Evolutionary conservation across 2,329 filamentous ascomycete species (phyloP).

Genomic region (Zasmidium citrigriseum): DNA sequence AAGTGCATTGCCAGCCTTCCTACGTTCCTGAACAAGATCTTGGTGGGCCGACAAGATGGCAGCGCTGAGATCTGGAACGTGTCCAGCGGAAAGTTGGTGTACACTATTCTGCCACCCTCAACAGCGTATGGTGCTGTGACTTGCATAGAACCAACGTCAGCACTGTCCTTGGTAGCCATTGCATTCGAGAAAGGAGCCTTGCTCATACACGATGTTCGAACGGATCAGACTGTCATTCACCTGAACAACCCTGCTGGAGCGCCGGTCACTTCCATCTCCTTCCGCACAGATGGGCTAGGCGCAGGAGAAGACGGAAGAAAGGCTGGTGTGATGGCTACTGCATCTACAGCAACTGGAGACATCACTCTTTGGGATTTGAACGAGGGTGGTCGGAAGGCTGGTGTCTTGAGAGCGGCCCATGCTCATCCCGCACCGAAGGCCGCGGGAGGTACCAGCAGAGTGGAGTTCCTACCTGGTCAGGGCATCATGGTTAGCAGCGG

Average conservation of each 20-base stretch:
- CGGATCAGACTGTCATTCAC: constrained; percentile 69
- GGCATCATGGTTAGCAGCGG: constrained; percentile 88
- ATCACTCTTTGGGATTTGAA: constrained; percentile 97
- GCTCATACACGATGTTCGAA: constrained; percentile 77
- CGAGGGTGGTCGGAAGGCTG: constrained; percentile 79
- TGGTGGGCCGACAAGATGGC: constrained; percentile 83
- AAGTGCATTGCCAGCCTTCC: constrained; percentile 84
- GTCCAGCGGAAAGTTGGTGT: constrained; percentile 85
- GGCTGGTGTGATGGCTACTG: constrained; percentile 91
- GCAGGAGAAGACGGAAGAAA: constrained; percentile 83
- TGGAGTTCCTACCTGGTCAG: constrained; percentile 88
- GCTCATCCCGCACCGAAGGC: constrained; percentile 73
- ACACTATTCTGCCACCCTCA: constrained; percentile 79
- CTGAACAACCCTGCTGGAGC: constrained; percentile 58
- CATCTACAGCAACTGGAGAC: constrained; percentile 76
- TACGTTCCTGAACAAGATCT: constrained; percentile 94
- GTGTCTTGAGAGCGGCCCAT: constrained; percentile 84
- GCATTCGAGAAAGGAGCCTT: constrained; percentile 80
- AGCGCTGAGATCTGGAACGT: constrained; percentile 97
- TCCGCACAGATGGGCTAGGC: constrained; percentile 84
- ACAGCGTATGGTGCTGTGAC: constrained; percentile 78
- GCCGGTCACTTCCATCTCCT: constrained; percentile 79
- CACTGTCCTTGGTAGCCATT: constrained; percentile 81
- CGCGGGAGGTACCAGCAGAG: constrained; percentile 76
- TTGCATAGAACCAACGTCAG: constrained; percentile 80